These are phyloP conservation scores for Friedmanniomyces endolithicus DNA, from an alignment of 495 filamentous ascomycete species.

Conservation along the genomic window DNA sequence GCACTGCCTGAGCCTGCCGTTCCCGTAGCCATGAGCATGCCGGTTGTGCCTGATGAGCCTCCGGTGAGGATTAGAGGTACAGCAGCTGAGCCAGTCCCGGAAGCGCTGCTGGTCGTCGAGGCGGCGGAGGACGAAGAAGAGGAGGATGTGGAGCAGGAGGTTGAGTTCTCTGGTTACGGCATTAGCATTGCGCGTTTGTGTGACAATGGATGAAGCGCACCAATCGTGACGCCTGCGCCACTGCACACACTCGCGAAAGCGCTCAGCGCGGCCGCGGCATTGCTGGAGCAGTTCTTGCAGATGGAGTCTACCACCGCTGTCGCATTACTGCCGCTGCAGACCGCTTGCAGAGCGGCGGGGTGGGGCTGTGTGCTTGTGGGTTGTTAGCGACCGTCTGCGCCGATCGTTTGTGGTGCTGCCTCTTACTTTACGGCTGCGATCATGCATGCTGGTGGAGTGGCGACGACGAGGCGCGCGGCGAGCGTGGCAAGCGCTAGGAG, in stretches of 20 bases:
- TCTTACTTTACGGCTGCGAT: slow-evolving; percentile 33
- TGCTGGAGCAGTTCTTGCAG: slow-evolving; percentile 21
- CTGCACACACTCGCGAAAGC: slow-evolving; percentile 25
- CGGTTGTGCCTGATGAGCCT: background rate
- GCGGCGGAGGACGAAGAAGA: background rate
- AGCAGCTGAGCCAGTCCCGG: background rate
- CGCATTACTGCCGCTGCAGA: slow-evolving; percentile 25
- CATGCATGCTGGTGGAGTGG: slow-evolving; percentile 32
- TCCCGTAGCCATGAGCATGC: background rate
- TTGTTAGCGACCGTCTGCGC: background rate
- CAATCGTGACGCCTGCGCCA: slow-evolving; percentile 23
- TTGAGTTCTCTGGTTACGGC: background rate
- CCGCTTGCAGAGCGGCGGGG: slow-evolving; percentile 24
- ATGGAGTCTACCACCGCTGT: slow-evolving; percentile 20
- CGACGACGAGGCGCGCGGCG: slow-evolving; percentile 24
- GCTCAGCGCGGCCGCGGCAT: slow-evolving; percentile 19
- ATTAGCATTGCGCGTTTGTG: background rate
- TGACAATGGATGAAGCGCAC: too few species aligned
- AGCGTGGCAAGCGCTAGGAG: slow-evolving; percentile 1
- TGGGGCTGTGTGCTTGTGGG: slow-evolving; percentile 26
- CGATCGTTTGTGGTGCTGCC: background rate
- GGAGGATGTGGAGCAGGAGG: slow-evolving; percentile 3
- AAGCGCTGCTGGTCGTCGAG: background rate
- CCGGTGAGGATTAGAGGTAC: background rate
- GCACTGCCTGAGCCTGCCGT: background rate